A percentile compares a stretch with the other conserved stretches of the same genome.
Conservation (phyloP, 805 yeast species). For the Nakazawaea ernobii region DNA sequence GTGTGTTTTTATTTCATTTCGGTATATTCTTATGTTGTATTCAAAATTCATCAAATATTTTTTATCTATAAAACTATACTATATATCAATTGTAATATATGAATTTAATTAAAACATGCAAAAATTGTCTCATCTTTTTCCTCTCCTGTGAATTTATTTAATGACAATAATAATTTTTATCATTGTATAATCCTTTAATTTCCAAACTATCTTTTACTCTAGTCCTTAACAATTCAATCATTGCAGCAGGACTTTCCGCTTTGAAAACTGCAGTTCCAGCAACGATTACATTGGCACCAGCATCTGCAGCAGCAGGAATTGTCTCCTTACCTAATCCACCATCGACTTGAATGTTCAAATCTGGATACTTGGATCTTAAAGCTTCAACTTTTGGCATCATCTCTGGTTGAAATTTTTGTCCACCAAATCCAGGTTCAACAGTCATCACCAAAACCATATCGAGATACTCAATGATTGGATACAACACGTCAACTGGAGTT, state of each 20-base stretch:
- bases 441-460: conserved; percentile 99
- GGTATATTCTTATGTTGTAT: not conserved
- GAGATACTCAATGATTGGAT: conserved; percentile 65
- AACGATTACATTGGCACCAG: conserved; percentile 97
- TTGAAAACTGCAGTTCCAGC: conserved; percentile 95
- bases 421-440: conserved; percentile 98
- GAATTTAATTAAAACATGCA: not conserved
- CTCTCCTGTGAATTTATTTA: not conserved
- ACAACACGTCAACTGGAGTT: conserved; percentile 79
- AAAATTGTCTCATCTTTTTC: not conserved
- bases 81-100: not conserved
- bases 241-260: conserved; percentile 72
- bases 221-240: conserved; percentile 62
- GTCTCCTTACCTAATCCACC: conserved; percentile 92
- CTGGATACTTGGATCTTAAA: conserved; percentile 68
- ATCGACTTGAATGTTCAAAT: conserved; percentile 88
- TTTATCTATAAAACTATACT: too few relatives aligned
- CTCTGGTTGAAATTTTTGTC: conserved; percentile 89
- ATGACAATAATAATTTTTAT: conserved; percentile 11
- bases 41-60: too few relatives aligned
- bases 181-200: conserved; percentile 13
- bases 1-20: not conserved
- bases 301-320: conserved; percentile 81
- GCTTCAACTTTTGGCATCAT: conserved; percentile 94
- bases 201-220: conserved; percentile 39